Conservation (phyloP, 768 basidiomycete genomes). For the Tulasnella sp. region DNA sequence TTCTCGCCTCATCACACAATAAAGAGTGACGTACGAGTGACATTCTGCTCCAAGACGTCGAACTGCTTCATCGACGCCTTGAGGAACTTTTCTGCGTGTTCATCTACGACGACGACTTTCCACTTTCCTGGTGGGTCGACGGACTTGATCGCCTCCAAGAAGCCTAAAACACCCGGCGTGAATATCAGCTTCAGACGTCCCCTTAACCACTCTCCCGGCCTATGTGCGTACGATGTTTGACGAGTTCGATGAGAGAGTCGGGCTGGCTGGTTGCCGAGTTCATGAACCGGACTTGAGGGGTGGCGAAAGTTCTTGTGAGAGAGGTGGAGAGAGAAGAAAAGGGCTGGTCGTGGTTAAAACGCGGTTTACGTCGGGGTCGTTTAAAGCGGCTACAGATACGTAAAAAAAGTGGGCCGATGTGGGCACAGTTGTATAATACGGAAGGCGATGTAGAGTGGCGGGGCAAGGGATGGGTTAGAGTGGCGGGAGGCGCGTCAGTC, state of each 20-base stretch:
- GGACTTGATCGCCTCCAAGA: conserved; percentile 81
- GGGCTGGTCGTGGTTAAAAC: background rate
- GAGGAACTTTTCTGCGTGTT: conserved; percentile 79
- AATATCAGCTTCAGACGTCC: background rate
- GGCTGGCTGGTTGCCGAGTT: conserved; percentile 11
- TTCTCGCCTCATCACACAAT: no score
- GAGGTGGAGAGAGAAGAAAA: background rate
- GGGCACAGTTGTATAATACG: background rate
- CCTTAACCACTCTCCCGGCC: background rate
- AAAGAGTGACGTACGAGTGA: conserved; percentile 71
- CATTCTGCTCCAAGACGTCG: conserved; percentile 93
- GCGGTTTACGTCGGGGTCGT: background rate
- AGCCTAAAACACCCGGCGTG: conserved; percentile 49
- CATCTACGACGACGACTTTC: conserved; percentile 98
- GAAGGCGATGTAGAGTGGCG: conserved; percentile 8
- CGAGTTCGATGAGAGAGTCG: conserved; percentile 31
- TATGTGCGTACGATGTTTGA: conserved; percentile 30
- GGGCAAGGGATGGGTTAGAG: background rate
- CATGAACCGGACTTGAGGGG: background rate
- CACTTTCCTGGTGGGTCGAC: conserved; percentile 83
- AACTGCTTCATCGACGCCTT: conserved; percentile 85
- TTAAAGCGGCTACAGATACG: background rate
- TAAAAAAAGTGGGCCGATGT: conserved; percentile 14
- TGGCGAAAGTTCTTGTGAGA: background rate
- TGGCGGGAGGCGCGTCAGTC: conserved; percentile 19